phyloP scores from a whole-genome alignment of 306 rosid species.

The Inga oerstediana region DNA sequence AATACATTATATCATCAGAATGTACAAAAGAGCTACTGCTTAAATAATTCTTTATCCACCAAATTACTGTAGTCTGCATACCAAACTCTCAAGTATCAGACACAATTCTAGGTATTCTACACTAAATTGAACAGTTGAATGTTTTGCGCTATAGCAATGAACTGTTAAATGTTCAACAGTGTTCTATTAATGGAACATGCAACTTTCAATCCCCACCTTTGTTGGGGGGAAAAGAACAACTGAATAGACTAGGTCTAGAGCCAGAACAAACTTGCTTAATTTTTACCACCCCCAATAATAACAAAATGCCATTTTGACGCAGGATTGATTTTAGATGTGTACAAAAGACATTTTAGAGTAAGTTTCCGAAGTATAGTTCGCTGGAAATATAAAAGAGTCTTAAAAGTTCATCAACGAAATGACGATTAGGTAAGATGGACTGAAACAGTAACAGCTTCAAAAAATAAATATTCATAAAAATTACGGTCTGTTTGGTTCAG shows the following conservation, averaged over 20 bases:
- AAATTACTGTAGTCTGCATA: background rate
- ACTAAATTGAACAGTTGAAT: background rate
- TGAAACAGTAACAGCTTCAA: background rate
- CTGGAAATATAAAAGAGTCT: background rate
- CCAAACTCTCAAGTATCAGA: background rate
- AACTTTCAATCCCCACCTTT: background rate
- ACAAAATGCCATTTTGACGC: background rate
- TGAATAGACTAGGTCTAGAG: background rate
- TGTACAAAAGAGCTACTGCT: slow-evolving; percentile 6
- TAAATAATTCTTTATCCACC: background rate
- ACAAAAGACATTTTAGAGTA: background rate
- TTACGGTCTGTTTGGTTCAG: too few species aligned
- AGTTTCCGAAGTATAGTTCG: background rate
- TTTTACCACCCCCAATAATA: slow-evolving; percentile 3
- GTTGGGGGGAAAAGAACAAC: background rate
- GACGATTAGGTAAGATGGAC: background rate
- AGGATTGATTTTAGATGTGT: background rate
- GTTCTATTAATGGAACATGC: background rate
- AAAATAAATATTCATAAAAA: background rate
- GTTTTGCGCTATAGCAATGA: background rate
- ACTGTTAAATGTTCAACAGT: background rate
- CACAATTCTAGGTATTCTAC: background rate
- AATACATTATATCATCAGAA: background rate
- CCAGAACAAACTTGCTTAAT: background rate
- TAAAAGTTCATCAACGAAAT: slow-evolving; percentile 12